phyloP scores from a whole-genome alignment of 2,329 filamentous ascomycete species.

The Epichloe typhina region DNA sequence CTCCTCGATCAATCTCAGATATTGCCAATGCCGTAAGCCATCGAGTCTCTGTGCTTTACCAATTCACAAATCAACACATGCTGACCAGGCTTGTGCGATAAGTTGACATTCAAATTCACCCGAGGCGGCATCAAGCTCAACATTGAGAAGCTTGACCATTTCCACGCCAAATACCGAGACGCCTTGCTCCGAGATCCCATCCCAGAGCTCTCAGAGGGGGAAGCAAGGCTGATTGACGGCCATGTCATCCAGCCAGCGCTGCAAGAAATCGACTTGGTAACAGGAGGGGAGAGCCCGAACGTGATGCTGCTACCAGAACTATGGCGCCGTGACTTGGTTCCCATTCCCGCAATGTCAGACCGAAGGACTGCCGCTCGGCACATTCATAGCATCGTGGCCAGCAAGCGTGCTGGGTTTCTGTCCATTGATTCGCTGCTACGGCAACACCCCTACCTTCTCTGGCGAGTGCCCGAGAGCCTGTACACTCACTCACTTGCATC shows the following conservation, averaged over 20 bases:
- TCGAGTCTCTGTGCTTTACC: too few relatives aligned
- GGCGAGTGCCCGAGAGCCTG: conserved; percentile 18
- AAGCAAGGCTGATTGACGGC: conserved; percentile 12
- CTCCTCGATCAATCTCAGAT: conserved; percentile 43
- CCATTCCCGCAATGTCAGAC: conserved; percentile 14
- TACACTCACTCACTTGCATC: conserved; percentile 16
- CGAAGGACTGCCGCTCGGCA: conserved; percentile 10
- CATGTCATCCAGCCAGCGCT: conserved; percentile 12
- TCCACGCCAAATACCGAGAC: conserved; percentile 55
- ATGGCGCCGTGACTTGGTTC: conserved; percentile 14
- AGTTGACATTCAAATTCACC: conserved; percentile 82
- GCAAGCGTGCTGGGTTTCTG: conserved; percentile 14
- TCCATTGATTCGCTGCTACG: conserved; percentile 11
- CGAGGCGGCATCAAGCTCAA: conserved; percentile 79
- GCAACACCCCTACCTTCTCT: conserved; percentile 25
- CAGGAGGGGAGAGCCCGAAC: conserved; percentile 5
- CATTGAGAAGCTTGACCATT: conserved; percentile 63
- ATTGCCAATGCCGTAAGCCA: conserved; percentile 52
- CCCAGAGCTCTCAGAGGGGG: conserved; percentile 11
- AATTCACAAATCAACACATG: neutral
- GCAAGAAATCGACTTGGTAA: conserved; percentile 13
- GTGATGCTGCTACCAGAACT: conserved; percentile 3
- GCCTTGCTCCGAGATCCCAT: conserved; percentile 17
- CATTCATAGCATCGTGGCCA: conserved; percentile 10
- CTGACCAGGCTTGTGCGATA: conserved; percentile 21